Evolutionary conservation across 805 yeast genomes (phyloP), one percentile per base, ranked within the genome.

Genomic region (Torulaspora microellipsoides): DNA sequence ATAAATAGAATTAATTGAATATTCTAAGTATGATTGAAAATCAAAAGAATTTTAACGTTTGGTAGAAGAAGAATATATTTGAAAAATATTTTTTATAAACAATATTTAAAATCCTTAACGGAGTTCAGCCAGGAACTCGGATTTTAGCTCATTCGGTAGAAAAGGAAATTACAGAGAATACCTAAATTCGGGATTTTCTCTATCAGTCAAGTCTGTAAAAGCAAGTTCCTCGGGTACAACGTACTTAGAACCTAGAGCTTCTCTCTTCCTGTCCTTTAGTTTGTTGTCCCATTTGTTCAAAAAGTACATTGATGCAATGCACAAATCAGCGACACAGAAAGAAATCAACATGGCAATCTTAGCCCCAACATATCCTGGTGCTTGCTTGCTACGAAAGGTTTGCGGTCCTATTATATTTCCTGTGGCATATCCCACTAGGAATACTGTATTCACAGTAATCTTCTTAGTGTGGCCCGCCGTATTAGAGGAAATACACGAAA

Each of bases 351-450:
- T 63, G 0, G 78, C 73, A 27, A 77, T 70, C 52, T 79, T 79
- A 7, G 85, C 86, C 8, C 80, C 72, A 15, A 59, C 66, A 51
- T 78, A 81, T 10, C 64, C 59, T 17, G 84, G 85, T 7, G 75
- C 71, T 43, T 75, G 70, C 13, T 66, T 49, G 0, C 67, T 68
- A 48, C 75, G 71, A 62, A 80, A 80, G 50, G 78, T 62, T 53
- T 80, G 84, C 2, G 87, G 85, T 0, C 83, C 85, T 37, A 78
- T 66, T 46, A 83, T 61, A 50, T 80, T 72, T 5, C 80, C 77
- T 15, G 77, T 59, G 8, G 79, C 76, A 54, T 77, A 79, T 12
- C 74, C 76, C 41, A 78, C 65, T 78, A 78, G 71, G 1, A 78
- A 76, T 15, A 72, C 53, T 3, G 74, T 76, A 51, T 75, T 76